These are phyloP conservation scores for Neurospora sp. DNA, from an alignment of 495 filamentous ascomycete genomes.

Conservation along the genomic window DNA sequence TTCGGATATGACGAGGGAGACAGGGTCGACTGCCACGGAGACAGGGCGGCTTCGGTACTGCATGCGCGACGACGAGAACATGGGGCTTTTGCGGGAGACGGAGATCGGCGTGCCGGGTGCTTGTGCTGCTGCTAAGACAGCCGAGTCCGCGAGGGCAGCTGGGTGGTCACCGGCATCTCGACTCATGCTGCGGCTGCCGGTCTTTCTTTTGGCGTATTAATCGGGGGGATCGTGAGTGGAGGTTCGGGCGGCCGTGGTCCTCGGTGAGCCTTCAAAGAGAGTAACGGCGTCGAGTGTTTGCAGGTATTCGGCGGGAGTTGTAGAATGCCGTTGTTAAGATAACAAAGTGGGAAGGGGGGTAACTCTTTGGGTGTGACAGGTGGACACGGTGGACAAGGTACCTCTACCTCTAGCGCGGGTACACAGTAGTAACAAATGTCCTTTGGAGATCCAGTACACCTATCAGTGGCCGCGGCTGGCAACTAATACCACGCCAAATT, in stretches of 20 bases:
- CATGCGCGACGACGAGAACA: conserved; percentile 27
- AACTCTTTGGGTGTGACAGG: background rate
- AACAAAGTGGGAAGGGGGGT: background rate
- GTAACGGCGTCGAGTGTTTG: background rate
- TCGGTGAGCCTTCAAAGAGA: background rate
- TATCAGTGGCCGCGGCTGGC: background rate
- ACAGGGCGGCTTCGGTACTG: conserved; percentile 42
- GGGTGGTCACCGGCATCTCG: conserved; percentile 28
- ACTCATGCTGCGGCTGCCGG: conserved; percentile 27
- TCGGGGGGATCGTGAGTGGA: background rate
- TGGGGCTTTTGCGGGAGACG: conserved; percentile 7
- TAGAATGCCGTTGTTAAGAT: background rate
- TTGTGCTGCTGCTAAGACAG: conserved; percentile 9
- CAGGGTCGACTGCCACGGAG: conserved; percentile 83
- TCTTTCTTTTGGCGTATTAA: background rate
- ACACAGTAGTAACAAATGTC: background rate
- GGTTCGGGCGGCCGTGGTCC: background rate
- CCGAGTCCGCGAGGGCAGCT: conserved; percentile 25
- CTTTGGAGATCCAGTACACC: background rate
- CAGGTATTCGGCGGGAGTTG: background rate
- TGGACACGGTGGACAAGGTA: background rate
- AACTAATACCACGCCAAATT: background rate
- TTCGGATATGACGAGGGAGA: conserved; percentile 94
- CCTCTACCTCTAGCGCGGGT: background rate
- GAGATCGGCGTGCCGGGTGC: conserved; percentile 9